Evolutionary conservation across 2,329 filamentous ascomycete species (phyloP), one percentile per base, ranked within the genome.

Genomic region (Aureobasidium sp.): DNA sequence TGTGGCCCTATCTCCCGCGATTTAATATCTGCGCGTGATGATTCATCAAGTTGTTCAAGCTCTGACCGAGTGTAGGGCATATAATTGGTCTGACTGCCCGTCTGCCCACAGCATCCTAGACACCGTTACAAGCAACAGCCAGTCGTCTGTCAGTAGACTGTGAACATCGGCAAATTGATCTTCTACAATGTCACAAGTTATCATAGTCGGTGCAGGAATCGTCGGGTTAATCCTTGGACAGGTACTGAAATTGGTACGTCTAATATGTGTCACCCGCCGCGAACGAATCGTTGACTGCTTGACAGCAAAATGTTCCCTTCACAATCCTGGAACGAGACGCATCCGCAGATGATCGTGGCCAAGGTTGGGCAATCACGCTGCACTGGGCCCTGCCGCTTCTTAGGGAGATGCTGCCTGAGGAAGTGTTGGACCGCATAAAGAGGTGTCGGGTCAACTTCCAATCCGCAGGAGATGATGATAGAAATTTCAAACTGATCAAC

Each of bases 221-320:
- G 53, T 56, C 20, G 53, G 53, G 42, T 56, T 56, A 23, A 56
- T 27, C 18, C 13, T 56, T n/a, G 53, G 53, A 56, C 53, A 56
- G 40, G 53, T 36, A n/a, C n/a, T 56, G n/a, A 42, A 43, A 42
- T 13, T 16, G 53, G 53, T 56, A 16, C 40, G 53, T 27, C 53
- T n/a, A 27, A 25, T 18, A 40, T 56, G 36, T n/a, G 13, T 33
- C 33, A 23, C n/a, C 53, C 40, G 10, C 36, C 36, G 25, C 11
- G 29, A 20, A 33, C 10, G 4, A 20, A 56, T n/a, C 36, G 40
- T 56, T 56, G 36, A 16, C 36, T 27, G n/a, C 20, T 56, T 33
- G 53, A 56, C 53, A 56, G 53, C 53, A 56, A 56, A n/a, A n/a
- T 15, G 42, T 56, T 42, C 53, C 53, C 11, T 56, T 56, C 53